Base-by-base conservation (phyloP, 257 asterid species). In the Solanum ossicruentum region DNA sequence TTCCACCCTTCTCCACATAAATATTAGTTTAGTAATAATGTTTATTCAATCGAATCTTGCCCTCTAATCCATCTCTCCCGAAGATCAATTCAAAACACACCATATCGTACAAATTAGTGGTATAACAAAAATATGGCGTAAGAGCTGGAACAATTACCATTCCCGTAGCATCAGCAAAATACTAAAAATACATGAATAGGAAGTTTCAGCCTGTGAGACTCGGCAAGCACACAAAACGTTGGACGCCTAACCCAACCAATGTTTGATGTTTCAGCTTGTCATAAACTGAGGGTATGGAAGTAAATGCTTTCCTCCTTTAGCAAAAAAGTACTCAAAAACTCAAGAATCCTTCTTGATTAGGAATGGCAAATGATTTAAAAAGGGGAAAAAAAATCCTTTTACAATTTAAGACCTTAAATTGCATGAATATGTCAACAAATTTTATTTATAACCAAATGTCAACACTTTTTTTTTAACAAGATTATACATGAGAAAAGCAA, bases 281-380 rank as follows among this genome's bases (percentile, higher is more conserved):
- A 21, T 63, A 11, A 63, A 63, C 41, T 17, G 21, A 63, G 18
- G 70, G 12, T 15, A 5, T 23, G 39, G 39, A 23, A 63, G 41
- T 4, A 72, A 43, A 45, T n/a, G 56, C 32, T n/a, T 72, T 18
- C 56, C 56, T 72, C n/a, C 5, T 41, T 56, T 28, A 13, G 73
- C 73, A 28, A 66, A 65, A 13, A 28, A n/a, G 43, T 65, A 26
- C 43, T 36, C 39, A 4, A 36, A 36, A 36, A 36, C 6, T 89
- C 87, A 92, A 67, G 98, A 88, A 87, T 93, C 89, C 82, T 93
- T 96, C 83, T 94, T 92, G 85, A 36, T 36, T 3, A 36, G 41
- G 36, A 32, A 32, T 2, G 36, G 36, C 36, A 32, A 36, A 36
- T 36, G 41, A 36, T 36, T 36, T 36, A 36, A 5, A 36, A 36